Evolutionary conservation across 2,329 filamentous ascomycete genomes (phyloP).

Genomic region (Harringtonia lauricola): DNA sequence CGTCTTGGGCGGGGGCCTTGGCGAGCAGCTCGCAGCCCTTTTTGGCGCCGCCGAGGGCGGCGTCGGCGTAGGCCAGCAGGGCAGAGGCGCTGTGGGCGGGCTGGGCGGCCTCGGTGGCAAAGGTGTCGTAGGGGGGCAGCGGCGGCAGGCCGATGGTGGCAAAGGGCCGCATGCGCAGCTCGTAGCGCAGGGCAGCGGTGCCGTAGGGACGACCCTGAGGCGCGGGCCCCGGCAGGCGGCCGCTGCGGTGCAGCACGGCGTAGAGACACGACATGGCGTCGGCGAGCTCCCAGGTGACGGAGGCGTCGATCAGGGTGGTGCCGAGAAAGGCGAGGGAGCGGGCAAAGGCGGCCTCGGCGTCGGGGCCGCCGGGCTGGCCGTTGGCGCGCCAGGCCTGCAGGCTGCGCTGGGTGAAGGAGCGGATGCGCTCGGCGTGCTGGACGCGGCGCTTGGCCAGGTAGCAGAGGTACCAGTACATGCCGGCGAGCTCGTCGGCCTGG

Average conservation of each 20-base stretch:
- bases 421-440: conserved; percentile 63
- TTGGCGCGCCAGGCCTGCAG: conserved; percentile 22
- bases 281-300: conserved; percentile 47
- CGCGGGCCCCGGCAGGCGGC: conserved; percentile 34
- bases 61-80: conserved; percentile 34
- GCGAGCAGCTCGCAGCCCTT: conserved; percentile 45
- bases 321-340: conserved; percentile 45
- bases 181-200: conserved; percentile 58
- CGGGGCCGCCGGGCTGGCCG: neutral
- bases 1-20: conserved; percentile 37
- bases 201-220: conserved; percentile 47
- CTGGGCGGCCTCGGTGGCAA: conserved; percentile 31
- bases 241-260: conserved; percentile 49
- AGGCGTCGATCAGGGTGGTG: conserved; percentile 51
- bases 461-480: conserved; percentile 87
- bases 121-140: conserved; percentile 54
- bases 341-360: conserved; percentile 25
- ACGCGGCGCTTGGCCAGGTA: conserved; percentile 58
- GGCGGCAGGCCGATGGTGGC: conserved; percentile 55
- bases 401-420: conserved; percentile 45
- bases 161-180: conserved; percentile 82
- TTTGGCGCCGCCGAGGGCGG: conserved; percentile 34
- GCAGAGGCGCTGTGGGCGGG: conserved; percentile 24
- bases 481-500: conserved; percentile 68
- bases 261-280: conserved; percentile 52